A percentile compares a stretch with the other conserved stretches of the same genome.
phyloP scores from a whole-genome alignment of 2,329 filamentous ascomycete species.

The Pyrenophora graminea region DNA sequence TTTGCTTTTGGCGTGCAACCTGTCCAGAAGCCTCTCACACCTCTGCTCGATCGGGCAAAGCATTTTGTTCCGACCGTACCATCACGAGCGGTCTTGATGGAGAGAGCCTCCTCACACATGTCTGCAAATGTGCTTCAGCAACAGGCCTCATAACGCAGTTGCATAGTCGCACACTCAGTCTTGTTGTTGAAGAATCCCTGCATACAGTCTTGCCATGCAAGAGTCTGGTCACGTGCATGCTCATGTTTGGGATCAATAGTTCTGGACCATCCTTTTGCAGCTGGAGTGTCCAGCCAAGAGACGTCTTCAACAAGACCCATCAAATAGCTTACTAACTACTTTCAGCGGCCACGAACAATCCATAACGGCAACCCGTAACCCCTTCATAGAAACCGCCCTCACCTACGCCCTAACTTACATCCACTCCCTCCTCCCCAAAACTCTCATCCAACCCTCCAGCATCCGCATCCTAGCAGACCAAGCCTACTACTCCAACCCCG shows the following conservation, averaged over 20 bases:
- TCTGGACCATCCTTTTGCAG: neutral
- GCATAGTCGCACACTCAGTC: too few relatives aligned
- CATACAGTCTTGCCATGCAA: neutral
- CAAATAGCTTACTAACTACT: neutral
- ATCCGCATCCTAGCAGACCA: constrained; percentile 92
- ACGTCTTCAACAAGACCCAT: neutral
- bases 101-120: neutral
- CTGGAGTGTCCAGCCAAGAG: neutral
- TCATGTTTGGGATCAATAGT: neutral
- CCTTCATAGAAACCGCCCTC: constrained; percentile 90
- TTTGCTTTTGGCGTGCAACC: neutral
- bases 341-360: constrained; percentile 44
- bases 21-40: constrained; percentile 1
- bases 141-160: neutral
- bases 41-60: constrained; percentile 16
- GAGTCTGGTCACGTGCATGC: neutral
- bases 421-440: constrained; percentile 53
- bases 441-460: constrained; percentile 67
- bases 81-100: neutral
- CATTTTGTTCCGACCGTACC: constrained; percentile 4
- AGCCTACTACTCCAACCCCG: constrained; percentile 81
- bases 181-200: too few relatives aligned
- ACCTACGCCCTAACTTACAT: constrained; percentile 87
- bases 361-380: constrained; percentile 63
- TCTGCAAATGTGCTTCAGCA: neutral